Percentiles rank a stretch among this genome's conserved stretches.
phyloP scores from a whole-genome alignment of 352 stramenopile species.

The Globisporangium parvum region DNA sequence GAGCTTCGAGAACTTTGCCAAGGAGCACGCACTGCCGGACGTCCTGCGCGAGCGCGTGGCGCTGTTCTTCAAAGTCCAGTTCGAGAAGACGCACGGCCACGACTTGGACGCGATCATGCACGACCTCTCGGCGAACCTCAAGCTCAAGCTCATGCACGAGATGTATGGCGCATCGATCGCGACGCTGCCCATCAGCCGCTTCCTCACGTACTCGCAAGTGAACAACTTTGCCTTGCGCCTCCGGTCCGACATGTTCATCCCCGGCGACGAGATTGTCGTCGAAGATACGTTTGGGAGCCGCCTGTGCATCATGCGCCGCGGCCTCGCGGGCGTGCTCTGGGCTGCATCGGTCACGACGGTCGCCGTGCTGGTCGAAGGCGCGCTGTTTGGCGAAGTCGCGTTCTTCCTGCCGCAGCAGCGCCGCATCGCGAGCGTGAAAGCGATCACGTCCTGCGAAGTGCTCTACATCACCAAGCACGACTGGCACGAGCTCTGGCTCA shows the following conservation, averaged over 20 bases:
- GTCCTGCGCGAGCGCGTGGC: conserved; percentile 40
- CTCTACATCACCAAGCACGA: conserved; percentile 52
- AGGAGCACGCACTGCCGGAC: conserved; percentile 45
- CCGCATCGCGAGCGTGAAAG: conserved; percentile 56
- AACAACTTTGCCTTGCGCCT: conserved; percentile 66
- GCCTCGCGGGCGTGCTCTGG: conserved; percentile 50
- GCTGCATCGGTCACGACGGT: conserved; percentile 42
- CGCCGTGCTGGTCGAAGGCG: conserved; percentile 48
- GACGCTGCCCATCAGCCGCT: conserved; percentile 47
- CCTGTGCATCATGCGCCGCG: conserved; percentile 55
- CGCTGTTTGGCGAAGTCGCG: conserved; percentile 60
- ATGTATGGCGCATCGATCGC: conserved; percentile 54
- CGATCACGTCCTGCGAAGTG: conserved; percentile 55
- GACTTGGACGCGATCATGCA: conserved; percentile 44
- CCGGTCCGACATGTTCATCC: conserved; percentile 60
- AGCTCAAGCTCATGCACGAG: conserved; percentile 68
- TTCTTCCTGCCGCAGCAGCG: conserved; percentile 60
- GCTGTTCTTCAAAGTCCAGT: conserved; percentile 59
- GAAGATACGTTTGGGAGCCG: conserved; percentile 52
- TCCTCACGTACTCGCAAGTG: conserved; percentile 47
- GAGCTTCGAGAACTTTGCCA: conserved; percentile 71
- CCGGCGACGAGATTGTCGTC: conserved; percentile 50
- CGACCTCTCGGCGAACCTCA: conserved; percentile 62
- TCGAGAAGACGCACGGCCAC: conserved; percentile 38
- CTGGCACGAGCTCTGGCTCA: conserved; percentile 58